Percentiles rank a stretch among this genome's conserved stretches.
Evolutionary conservation across 192 early-diverging fungal species (phyloP).

Genomic region (Piromyces sp.): DNA sequence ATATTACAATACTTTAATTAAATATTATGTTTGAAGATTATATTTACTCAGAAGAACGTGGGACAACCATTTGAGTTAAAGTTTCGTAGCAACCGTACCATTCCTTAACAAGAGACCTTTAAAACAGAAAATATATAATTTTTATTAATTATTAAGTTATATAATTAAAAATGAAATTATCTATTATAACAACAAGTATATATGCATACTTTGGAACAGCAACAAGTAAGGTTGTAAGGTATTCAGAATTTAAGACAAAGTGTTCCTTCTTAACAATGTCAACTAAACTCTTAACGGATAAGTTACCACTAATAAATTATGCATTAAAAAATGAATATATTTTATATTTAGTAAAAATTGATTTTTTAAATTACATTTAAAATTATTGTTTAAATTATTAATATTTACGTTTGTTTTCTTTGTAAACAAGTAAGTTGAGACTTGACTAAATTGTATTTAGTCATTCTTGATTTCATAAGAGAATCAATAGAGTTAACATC

Average conservation of each 20-base stretch:
- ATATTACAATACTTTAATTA: too few relatives aligned
- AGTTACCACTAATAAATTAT: conserved; percentile 50
- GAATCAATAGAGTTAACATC: conserved; percentile 76
- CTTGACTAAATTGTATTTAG: conserved; percentile 69
- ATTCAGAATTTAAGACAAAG: conserved; percentile 83
- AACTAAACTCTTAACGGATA: conserved; percentile 70
- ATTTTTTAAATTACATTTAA: too few relatives aligned
- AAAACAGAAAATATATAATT: too few relatives aligned
- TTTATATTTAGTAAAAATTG: too few relatives aligned
- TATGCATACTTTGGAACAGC: conserved; percentile 92
- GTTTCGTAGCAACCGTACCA: conserved; percentile 82
- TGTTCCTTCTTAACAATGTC: conserved; percentile 84
- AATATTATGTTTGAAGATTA: too few relatives aligned
- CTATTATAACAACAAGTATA: too few relatives aligned
- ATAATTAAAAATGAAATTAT: too few relatives aligned
- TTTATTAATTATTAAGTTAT: conserved; percentile 1
- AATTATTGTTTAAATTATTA: background rate
- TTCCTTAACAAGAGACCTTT: conserved; percentile 47
- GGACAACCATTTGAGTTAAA: conserved; percentile 86
- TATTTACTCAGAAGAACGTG: conserved; percentile 69
- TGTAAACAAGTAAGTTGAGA: conserved; percentile 61
- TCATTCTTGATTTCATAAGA: conserved; percentile 78
- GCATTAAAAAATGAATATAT: conserved; percentile 16
- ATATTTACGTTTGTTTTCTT: conserved; percentile 57
- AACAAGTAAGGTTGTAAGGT: conserved; percentile 76